Conservation (phyloP, 805 yeast species). For the Kockiozyma suomiensis region DNA sequence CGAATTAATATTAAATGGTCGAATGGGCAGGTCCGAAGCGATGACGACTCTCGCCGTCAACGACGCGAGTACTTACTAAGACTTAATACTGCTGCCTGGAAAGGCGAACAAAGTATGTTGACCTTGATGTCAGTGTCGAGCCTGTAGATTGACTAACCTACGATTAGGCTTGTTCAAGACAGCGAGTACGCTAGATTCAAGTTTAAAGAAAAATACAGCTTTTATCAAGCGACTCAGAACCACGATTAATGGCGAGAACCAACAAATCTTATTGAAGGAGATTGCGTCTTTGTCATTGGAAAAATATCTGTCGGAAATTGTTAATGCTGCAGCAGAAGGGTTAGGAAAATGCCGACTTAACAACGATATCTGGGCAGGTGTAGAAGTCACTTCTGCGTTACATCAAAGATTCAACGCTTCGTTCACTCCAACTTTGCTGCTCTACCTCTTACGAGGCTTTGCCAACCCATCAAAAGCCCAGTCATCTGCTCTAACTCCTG, state of each 20-base stretch:
- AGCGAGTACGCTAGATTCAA: constrained; percentile 55
- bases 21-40: background rate
- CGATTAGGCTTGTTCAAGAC: constrained; percentile 25
- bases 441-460: constrained; percentile 37
- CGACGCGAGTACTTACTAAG: constrained; percentile 43
- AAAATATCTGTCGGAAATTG: constrained; percentile 73
- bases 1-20: no score
- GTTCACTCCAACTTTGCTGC: constrained; percentile 48
- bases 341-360: constrained; percentile 53
- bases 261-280: constrained; percentile 57
- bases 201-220: constrained; percentile 77
- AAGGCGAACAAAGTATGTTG: constrained; percentile 48
- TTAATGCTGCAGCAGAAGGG: constrained; percentile 65
- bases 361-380: constrained; percentile 63
- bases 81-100: constrained; percentile 57
- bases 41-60: constrained; percentile 19
- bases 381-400: constrained; percentile 67
- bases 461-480: constrained; percentile 34
- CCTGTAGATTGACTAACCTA: background rate
- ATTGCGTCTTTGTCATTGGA: constrained; percentile 64
- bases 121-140: background rate
- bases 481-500: constrained; percentile 33
- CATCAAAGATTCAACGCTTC: constrained; percentile 69
- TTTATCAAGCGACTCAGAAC: constrained; percentile 70
- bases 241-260: constrained; percentile 57